Evolutionary conservation across 2,329 filamentous ascomycete genomes (phyloP).

Genomic region (Aspergillus niger): DNA sequence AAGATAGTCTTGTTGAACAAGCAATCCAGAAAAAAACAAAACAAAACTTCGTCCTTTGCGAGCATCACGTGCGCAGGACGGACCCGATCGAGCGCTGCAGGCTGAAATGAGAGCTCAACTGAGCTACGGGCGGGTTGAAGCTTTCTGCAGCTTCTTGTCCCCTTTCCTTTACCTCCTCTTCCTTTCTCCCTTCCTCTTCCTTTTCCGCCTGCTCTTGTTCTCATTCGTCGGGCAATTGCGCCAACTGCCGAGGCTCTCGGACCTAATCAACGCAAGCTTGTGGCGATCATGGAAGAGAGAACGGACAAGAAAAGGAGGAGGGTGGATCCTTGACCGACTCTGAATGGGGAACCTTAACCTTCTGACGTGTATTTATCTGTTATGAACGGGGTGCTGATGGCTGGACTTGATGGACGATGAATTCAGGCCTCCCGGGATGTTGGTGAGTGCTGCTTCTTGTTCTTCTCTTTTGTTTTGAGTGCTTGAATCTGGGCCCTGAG

Average conservation of each 20-base stretch:
- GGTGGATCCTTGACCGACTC: neutral
- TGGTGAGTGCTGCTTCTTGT: neutral
- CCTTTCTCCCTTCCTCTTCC: conserved; percentile 12
- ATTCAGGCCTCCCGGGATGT: neutral
- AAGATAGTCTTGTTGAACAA: neutral
- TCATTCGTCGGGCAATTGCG: neutral
- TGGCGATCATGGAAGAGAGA: neutral
- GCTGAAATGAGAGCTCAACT: neutral
- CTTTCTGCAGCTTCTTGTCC: neutral
- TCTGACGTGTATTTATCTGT: conserved; percentile 6
- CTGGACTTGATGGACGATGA: conserved; percentile 5
- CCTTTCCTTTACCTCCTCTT: conserved; percentile 6
- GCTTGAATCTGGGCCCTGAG: neutral
- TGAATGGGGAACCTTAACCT: neutral
- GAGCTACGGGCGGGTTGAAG: neutral
- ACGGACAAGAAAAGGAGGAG: neutral
- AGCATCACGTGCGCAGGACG: conserved; percentile 4
- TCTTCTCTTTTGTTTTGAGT: neutral
- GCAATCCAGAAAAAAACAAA: neutral
- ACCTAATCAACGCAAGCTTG: neutral
- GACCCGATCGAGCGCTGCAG: neutral
- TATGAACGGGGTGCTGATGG: neutral
- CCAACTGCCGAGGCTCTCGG: neutral
- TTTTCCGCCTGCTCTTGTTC: neutral
- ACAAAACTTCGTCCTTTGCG: neutral